phyloP scores from a whole-genome alignment of 108 stramenopile genomes.

The Skeletonema costatum region DNA sequence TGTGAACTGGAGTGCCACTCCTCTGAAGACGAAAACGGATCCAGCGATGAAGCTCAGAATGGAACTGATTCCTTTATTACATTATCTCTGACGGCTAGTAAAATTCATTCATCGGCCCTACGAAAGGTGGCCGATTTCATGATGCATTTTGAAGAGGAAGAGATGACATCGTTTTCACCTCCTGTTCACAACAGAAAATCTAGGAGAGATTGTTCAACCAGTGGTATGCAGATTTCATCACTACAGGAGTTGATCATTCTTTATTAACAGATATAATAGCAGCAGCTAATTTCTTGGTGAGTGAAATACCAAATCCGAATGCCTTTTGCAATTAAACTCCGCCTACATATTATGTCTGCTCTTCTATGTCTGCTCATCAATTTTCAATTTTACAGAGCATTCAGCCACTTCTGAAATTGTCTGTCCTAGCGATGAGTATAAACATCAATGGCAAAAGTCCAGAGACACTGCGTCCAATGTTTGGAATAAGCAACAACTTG shows the following conservation, averaged over 20 bases:
- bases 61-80: neutral
- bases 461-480: constrained; percentile 8
- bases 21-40: neutral
- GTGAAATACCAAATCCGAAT: neutral
- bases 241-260: constrained; percentile 9
- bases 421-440: constrained; percentile 18
- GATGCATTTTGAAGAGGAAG: constrained; percentile 2
- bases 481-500: constrained; percentile 25
- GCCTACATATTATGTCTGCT: no score
- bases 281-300: constrained; percentile 26
- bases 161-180: constrained; percentile 17
- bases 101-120: constrained; percentile 3
- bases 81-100: constrained; percentile 3
- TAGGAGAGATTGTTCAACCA: constrained; percentile 5
- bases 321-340: neutral
- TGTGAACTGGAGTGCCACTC: constrained; percentile 10
- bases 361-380: neutral
- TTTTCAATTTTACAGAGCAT: constrained; percentile 6
- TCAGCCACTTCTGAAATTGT: constrained; percentile 16
- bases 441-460: constrained; percentile 24
- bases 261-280: constrained; percentile 16
- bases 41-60: neutral
- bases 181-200: constrained; percentile 8
- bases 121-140: constrained; percentile 13
- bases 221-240: constrained; percentile 26